Evolutionary conservation across 1,139 yeast species (phyloP).

Genomic region (Debaryomyces udenii): DNA sequence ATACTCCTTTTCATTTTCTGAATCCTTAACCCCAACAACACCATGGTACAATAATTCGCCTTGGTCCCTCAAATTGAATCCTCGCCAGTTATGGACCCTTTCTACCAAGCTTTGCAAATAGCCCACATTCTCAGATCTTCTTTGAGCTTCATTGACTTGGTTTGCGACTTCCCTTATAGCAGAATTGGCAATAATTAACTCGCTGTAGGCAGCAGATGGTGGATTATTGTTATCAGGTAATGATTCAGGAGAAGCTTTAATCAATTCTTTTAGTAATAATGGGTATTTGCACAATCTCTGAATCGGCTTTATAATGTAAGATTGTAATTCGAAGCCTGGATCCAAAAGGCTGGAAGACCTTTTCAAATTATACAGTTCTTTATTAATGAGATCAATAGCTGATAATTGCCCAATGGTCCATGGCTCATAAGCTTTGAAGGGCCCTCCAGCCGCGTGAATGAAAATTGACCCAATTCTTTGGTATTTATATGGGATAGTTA

Average conservation of each 20-base stretch:
- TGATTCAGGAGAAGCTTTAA: slow-evolving; percentile 55
- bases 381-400: slow-evolving; percentile 78
- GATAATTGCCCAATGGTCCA: slow-evolving; percentile 86
- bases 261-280: slow-evolving; percentile 70
- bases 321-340: slow-evolving; percentile 87
- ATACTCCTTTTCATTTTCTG: slow-evolving; percentile 83
- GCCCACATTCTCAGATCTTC: slow-evolving; percentile 85
- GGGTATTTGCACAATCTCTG: slow-evolving; percentile 96
- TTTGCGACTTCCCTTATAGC: slow-evolving; percentile 71
- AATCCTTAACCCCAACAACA: slow-evolving; percentile 72
- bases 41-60: slow-evolving; percentile 87
- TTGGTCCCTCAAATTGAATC: slow-evolving; percentile 79
- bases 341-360: slow-evolving; percentile 68
- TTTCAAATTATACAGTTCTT: slow-evolving; percentile 59
- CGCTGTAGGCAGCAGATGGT: slow-evolving; percentile 62
- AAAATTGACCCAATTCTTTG: slow-evolving; percentile 91
- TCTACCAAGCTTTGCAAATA: slow-evolving; percentile 68
- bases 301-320: slow-evolving; percentile 88
- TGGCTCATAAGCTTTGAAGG: slow-evolving; percentile 87
- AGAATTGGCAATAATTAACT: slow-evolving; percentile 67
- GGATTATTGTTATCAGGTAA: slow-evolving; percentile 24
- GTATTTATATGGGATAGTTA: slow-evolving; percentile 69
- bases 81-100: slow-evolving; percentile 89
- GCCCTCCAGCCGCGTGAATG: slow-evolving; percentile 73
- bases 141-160: slow-evolving; percentile 90